Base-by-base conservation (phyloP, 768 basidiomycete species). In the Lactarius quietus region DNA sequence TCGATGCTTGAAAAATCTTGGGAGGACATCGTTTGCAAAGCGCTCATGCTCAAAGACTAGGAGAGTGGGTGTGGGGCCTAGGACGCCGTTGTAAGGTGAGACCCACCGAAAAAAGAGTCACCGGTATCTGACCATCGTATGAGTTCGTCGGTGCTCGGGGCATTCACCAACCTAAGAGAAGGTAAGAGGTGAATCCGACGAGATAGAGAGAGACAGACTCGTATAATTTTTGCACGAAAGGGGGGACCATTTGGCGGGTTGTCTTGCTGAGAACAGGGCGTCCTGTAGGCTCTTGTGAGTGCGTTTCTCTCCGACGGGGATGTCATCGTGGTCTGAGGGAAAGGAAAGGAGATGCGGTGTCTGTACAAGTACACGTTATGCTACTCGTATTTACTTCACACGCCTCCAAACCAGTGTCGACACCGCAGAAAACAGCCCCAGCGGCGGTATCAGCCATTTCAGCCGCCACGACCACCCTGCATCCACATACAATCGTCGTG, bases 1-100 rank as follows among this genome's bases (percentile, higher is more conserved):
- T 66, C 90, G 87, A 78, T 98, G 97, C 75, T 99, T 99, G 86
- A 98, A 99, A 87, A 90, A 98, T 51, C 87, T 84, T 3, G 93
- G 93, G 8, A 98, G 85, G 36, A 97, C 85, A 75, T 96, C 90
- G 43, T 86, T 85, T 2, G 93, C 90, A 74, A 98, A 92, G 33
- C 87, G 87, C 74, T 96, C 93, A 71, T 92, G 90, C 75, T 96
- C 92, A 41, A 93, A 86, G 33, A 98, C 95, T 97, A 54, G 72
- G 6, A 39, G 10, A 17, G 28, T 23, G 28, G 17, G 43, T 65
- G 56, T 33, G 65, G 48, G 41, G 51, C 23, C 26, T 9, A 36
- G 39, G 51, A 38, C 9, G 51, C 36, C 76, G 53, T 41, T 54
- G 28, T 17, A 12, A 23, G 8, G 15, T 14, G 61, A 12, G 52